phyloP scores from a whole-genome alignment of 2,329 filamentous ascomycete genomes.

The Cadophora sp. region DNA sequence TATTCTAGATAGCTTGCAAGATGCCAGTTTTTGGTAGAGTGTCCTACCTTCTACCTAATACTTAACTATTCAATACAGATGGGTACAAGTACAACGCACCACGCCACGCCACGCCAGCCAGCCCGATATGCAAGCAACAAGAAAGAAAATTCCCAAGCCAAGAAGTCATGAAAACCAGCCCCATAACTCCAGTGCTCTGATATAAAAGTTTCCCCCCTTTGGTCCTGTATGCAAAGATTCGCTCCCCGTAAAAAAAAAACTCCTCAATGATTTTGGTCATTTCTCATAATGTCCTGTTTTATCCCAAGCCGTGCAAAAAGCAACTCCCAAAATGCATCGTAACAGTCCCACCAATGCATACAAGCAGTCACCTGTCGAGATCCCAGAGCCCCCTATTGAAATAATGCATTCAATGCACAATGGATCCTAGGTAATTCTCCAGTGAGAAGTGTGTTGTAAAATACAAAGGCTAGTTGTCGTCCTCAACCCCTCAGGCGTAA shows the following conservation, averaged over 20 bases:
- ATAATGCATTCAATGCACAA: slow-evolving; percentile 4
- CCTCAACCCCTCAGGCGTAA: slow-evolving; percentile 14
- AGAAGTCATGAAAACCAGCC: slow-evolving; percentile 6
- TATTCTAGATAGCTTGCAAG: slow-evolving; percentile 2
- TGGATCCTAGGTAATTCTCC: neutral
- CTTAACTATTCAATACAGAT: slow-evolving; percentile 2
- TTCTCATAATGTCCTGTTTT: slow-evolving; percentile 15
- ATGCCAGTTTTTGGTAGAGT: neutral
- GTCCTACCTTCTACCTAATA: neutral
- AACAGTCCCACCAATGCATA: neutral
- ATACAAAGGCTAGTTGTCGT: neutral
- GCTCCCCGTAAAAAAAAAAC: neutral
- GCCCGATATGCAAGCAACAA: neutral
- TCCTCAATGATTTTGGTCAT: neutral
- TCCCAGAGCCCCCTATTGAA: neutral
- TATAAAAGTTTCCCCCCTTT: neutral
- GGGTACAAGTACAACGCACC: slow-evolving; percentile 3
- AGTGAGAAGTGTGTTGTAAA: slow-evolving; percentile 1
- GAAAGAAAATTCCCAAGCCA: neutral
- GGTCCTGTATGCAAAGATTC: slow-evolving; percentile 12
- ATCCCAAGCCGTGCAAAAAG: slow-evolving; percentile 6
- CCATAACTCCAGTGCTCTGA: slow-evolving; percentile 16
- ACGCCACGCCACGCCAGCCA: neutral
- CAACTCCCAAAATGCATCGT: slow-evolving; percentile 3
- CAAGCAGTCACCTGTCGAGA: neutral